Base-by-base conservation (phyloP, 2,329 filamentous ascomycete species). In the Aspergillus tanneri region DNA sequence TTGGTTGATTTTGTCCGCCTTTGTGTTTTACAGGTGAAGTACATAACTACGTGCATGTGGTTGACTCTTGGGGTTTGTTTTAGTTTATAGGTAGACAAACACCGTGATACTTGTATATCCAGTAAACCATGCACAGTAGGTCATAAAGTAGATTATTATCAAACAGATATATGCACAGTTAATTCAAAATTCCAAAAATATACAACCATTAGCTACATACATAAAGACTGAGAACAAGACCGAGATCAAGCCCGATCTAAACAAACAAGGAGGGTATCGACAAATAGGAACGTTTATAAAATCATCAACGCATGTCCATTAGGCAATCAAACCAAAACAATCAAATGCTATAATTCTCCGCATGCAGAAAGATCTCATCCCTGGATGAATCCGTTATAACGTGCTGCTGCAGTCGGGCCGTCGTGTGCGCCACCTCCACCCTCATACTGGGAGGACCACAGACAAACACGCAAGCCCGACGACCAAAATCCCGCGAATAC, bases 361-460 rank as follows among this genome's bases (percentile, higher is more conserved):
- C 88, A 74, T 96, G 92, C 67, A 96, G 71, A 68, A 91, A 96
- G 46, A 97, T 87, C 78, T 96, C 92, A 65, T 96, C 91, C 38
- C 87, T 80, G 59, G 81, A 79, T 25, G 85, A 81, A 59, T 90
- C 85, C 5, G 81, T 84, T 86, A 89, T 90, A 41, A 97, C 90
- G 68, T 86, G 83, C 21, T 81, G 82, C 77, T 97, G 92, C 61
- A 96, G 72, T 49, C 80, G 75, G 2, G 92, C 92, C 19, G 96
- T 89, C 0, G 88, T 87, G 57, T 83, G 88, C n/a, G 88, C 85
- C 12, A 96, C 91, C 57, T 90, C 90, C 10, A 91, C 83, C 54
- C 92, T 77, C 90, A 96, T 95, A 48, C 83, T 78, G 1, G 89
- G 83, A 14, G 92, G 92, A 0, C 92, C 92, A 64, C 92, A 97